Conservation (phyloP, 2,329 filamentous ascomycete genomes). For the Pezicula radicicola region DNA sequence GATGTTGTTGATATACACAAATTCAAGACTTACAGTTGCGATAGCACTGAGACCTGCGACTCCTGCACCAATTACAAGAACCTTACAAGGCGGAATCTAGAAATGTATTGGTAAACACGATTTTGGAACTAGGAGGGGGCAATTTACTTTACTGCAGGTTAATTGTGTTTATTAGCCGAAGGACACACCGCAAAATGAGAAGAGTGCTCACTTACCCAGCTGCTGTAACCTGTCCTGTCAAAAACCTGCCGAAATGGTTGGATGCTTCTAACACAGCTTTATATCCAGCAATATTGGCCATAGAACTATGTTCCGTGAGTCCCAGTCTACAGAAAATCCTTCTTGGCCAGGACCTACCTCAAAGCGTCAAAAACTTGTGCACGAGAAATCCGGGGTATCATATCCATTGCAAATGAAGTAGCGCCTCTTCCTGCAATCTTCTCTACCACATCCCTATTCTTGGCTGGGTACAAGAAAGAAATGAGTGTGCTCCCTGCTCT, state of each 20-base stretch:
- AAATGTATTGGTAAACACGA: constrained; percentile 21
- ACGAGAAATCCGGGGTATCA: constrained; percentile 85
- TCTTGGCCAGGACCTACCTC: constrained; percentile 26
- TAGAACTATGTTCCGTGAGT: constrained; percentile 55
- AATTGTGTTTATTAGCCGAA: background rate
- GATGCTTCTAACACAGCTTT: constrained; percentile 88
- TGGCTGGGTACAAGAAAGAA: constrained; percentile 78
- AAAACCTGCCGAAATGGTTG: constrained; percentile 83
- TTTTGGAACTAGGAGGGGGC: background rate
- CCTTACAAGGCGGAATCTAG: constrained; percentile 84
- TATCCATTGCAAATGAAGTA: constrained; percentile 87
- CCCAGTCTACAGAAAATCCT: background rate
- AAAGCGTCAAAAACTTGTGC: constrained; percentile 87
- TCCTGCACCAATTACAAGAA: constrained; percentile 85
- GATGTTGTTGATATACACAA: background rate
- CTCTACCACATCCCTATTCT: constrained; percentile 74
- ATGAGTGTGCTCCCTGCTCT: constrained; percentile 71
- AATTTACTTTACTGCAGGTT: constrained; percentile 1
- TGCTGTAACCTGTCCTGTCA: constrained; percentile 87
- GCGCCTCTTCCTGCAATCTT: constrained; percentile 67
- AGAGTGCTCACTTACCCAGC: constrained; percentile 53
- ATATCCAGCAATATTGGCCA: constrained; percentile 94
- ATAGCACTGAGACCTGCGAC: constrained; percentile 88
- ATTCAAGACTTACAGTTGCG: constrained; percentile 53
- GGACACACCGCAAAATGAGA: background rate